Evolutionary conservation across 768 basidiomycete genomes (phyloP).

Genomic region (Boletellus emodensis): DNA sequence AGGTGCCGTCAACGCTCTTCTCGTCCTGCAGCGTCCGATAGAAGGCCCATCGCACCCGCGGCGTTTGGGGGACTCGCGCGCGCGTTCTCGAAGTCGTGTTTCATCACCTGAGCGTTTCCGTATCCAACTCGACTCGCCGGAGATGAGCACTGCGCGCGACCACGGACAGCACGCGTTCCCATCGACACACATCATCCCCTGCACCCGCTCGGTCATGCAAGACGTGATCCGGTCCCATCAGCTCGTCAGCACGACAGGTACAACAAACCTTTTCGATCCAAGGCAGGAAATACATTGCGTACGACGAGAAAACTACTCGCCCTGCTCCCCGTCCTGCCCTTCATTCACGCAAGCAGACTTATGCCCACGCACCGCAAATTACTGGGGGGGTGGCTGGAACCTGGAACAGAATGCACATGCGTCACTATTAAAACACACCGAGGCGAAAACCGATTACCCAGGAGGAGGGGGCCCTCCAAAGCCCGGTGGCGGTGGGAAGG

Average conservation of each 20-base stretch:
- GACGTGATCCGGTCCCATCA: constrained; percentile 6
- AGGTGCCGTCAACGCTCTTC: constrained; percentile 24
- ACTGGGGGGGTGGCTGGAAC: constrained; percentile 49
- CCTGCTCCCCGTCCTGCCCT: constrained; percentile 23
- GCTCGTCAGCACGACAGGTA: constrained; percentile 24
- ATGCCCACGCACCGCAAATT: constrained; percentile 7
- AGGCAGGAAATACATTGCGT: constrained; percentile 24
- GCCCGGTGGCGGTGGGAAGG: constrained; percentile 77
- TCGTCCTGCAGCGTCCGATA: constrained; percentile 27
- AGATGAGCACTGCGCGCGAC: constrained; percentile 19
- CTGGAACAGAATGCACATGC: constrained; percentile 20
- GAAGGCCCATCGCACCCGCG: constrained; percentile 29
- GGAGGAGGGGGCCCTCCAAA: constrained; percentile 82
- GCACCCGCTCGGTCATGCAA: constrained; percentile 10
- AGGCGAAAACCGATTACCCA: constrained; percentile 50
- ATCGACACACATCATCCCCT: constrained; percentile 17
- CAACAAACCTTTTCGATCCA: constrained; percentile 25
- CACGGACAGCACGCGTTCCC: constrained; percentile 17
- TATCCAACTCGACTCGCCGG: constrained; percentile 20
- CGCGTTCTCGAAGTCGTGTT: constrained; percentile 28
- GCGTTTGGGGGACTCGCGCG: constrained; percentile 23
- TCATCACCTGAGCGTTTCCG: constrained; percentile 20
- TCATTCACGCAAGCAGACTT: background rate
- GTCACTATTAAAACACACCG: constrained; percentile 4
- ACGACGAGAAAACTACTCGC: constrained; percentile 23